phyloP scores from a whole-genome alignment of 306 rosid species.

The Trichosanthes truncata region DNA sequence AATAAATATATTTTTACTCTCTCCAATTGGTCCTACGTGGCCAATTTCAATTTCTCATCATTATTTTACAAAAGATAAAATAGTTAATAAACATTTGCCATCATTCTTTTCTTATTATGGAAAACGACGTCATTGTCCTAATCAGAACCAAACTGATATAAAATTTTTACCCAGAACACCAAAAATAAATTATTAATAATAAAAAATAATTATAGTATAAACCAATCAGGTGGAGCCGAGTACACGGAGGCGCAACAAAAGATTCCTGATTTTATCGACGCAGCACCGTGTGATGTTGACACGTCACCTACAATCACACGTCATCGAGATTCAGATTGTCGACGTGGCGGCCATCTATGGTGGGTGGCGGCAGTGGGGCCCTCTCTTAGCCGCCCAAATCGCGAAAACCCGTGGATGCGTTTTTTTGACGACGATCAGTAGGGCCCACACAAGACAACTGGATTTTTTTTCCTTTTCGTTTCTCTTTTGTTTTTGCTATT shows the following conservation, averaged over 20 bases:
- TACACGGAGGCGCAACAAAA: background rate
- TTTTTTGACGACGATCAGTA: background rate
- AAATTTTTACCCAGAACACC: background rate
- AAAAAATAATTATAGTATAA: background rate
- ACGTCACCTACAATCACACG: background rate
- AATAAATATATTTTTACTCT: background rate
- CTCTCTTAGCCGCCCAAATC: background rate
- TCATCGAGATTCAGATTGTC: background rate
- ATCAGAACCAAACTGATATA: background rate
- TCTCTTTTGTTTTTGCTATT: background rate
- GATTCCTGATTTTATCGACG: background rate
- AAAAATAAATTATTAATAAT: background rate
- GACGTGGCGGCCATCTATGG: background rate
- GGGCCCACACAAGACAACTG: background rate
- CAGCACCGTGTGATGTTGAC: background rate
- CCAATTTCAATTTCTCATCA: background rate
- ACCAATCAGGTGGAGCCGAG: background rate
- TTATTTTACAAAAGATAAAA: background rate
- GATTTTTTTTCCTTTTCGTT: background rate
- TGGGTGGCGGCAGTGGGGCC: background rate
- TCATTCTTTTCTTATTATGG: background rate
- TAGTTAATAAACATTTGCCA: background rate
- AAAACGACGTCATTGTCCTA: background rate
- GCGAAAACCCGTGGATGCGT: slow-evolving; percentile 20
- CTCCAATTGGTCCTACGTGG: background rate